Base-by-base conservation (phyloP, 768 basidiomycete genomes). In the Boletus bicolor region DNA sequence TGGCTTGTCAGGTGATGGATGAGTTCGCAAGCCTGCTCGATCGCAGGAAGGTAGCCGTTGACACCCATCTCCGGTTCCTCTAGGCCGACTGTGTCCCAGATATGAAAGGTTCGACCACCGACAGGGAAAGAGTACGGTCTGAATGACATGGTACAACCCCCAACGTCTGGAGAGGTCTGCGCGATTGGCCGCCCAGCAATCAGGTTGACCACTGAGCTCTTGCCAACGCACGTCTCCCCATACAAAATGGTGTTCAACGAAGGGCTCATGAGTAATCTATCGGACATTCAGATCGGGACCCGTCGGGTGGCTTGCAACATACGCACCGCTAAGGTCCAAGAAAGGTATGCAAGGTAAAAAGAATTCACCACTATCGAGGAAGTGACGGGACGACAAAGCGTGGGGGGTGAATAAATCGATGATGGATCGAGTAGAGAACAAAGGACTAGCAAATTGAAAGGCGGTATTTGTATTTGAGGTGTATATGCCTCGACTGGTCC, bases 171-270 rank as follows among this genome's bases (percentile, higher is more conserved):
- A 24, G 71, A 71, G 38, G 60, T 59, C 34, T 56, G 35, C 14
- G 70, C 70, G 38, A 71, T 48, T 5, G 36, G 1, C 7, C 41
- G 26, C 24, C 71, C 70, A 39, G 70, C 65, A 52, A 73, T 65
- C 59, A 71, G 54, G 52, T 71, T 71, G 58, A 72, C 69, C 57
- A 71, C 64, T 9, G 69, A 71, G 56, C 71, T 71, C 61, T 71
- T 71, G n/a, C 69, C 69, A 2, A 69, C 58, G 14, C 78, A 77
- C 0, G 74, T 72, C 61, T 78, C 77, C 7, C 79, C 79, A 51
- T 79, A 79, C 1, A 79, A 37, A 41, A 79, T 68, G 51, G 77
- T 65, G 55, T 79, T 79, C 47, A 68, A 47, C 37, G 61, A 58
- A 32, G 59, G 36, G 39, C 52, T 49, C 64, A 68, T 66, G 59